Base-by-base conservation (phyloP, 75 land plant species). In the Gnetum montanum region DNA sequence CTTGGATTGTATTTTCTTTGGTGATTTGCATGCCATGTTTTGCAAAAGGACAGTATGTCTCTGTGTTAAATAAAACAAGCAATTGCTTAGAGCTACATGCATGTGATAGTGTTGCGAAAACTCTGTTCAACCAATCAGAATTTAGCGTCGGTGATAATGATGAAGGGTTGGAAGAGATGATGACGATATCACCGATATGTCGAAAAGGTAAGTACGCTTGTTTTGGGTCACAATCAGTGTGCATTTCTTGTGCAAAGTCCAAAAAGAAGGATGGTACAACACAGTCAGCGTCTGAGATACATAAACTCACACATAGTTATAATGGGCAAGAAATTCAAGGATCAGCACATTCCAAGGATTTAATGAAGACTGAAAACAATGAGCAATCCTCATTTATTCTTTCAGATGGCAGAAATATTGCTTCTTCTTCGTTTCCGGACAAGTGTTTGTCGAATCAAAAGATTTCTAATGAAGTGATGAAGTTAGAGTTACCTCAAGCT, bases 1-100 rank as follows among this genome's bases (percentile, higher is more conserved):
- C 55, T 19, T 53, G 55, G 55, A 20, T 36, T 53, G 5, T 53
- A 53, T 53, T 53, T 7, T 30, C 36, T 10, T 19, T 53, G 12
- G 31, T 53, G 22, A 31, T 53, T 53, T 53, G 55, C 37, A 34
- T 53, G 55, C 55, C 55, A 19, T 53, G 36, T 53, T 25, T 53
- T 53, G 55, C 34, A 4, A 53, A 8, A 53, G 37, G 55, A 31
- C 55, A 41, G 43, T 41, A 31, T 11, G 19, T 53, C 24, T 33
- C 55, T 10, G 34, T 34, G 37, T 13, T 31, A 53, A 53, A 20
- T 33, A 53, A 53, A 3, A 8, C 34, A 36, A 34, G 34, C 4
- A 36, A 53, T 19, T 33, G 33, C 20, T 18, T 52, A 19, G 55
- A 52, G 3, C 20, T 52, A 19, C 28, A 52, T 52, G 28, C 55